Conservation (phyloP, 768 basidiomycete genomes). For the Tricholoma matsutake region DNA sequence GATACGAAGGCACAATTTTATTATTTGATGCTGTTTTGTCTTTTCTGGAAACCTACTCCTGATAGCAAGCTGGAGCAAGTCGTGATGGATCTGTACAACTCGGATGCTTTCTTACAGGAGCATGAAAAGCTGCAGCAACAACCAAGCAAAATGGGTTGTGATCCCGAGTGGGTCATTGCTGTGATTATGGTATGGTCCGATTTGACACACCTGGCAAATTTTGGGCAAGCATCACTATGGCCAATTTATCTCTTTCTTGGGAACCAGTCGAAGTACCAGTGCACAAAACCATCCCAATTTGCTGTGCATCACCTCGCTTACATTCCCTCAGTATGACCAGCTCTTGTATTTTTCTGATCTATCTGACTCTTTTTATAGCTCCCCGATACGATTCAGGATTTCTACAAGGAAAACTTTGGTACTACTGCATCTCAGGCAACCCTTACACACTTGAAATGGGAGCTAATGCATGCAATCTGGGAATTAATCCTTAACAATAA, state of each 20-base stretch:
- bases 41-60: slow-evolving; percentile 9
- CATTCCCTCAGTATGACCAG: slow-evolving; percentile 21
- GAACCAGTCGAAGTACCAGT: slow-evolving; percentile 32
- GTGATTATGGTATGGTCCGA: slow-evolving; percentile 16
- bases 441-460: slow-evolving; percentile 25
- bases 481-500: slow-evolving; percentile 19
- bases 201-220: slow-evolving; percentile 25
- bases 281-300: slow-evolving; percentile 17
- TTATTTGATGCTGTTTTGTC: slow-evolving; percentile 14
- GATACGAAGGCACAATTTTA: slow-evolving; percentile 8
- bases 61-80: not conserved
- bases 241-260: slow-evolving; percentile 29
- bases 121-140: slow-evolving; percentile 1
- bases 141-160: not conserved
- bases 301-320: slow-evolving; percentile 28
- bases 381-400: slow-evolving; percentile 11
- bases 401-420: not conserved
- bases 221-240: slow-evolving; percentile 17
- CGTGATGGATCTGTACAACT: not conserved
- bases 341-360: not conserved
- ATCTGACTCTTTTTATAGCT: slow-evolving; percentile 4
- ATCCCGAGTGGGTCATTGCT: not conserved
- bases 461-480: slow-evolving; percentile 28
- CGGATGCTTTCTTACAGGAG: slow-evolving; percentile 1
- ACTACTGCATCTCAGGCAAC: too few species aligned